phyloP scores from a whole-genome alignment of 768 basidiomycete genomes.

The Kwoniella sp. region DNA sequence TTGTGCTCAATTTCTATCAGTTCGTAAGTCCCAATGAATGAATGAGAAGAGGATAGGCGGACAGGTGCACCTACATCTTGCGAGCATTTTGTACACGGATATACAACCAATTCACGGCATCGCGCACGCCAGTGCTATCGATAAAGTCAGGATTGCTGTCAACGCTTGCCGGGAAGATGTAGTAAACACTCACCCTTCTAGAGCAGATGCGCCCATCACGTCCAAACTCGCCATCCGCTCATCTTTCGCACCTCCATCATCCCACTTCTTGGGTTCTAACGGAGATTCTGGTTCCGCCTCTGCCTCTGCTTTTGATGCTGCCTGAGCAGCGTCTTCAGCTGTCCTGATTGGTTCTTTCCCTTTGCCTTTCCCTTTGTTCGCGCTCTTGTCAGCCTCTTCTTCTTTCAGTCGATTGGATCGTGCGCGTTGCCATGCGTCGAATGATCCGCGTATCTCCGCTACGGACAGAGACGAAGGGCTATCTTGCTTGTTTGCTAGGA shows the following conservation, averaged over 20 bases:
- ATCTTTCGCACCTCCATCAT: slow-evolving; percentile 47
- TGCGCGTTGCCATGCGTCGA: slow-evolving; percentile 56
- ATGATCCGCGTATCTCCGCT: slow-evolving; percentile 78
- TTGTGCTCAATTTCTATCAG: too few species aligned
- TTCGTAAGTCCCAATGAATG: too few species aligned
- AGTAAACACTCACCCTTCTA: slow-evolving; percentile 73
- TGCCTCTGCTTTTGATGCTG: slow-evolving; percentile 60
- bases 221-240: slow-evolving; percentile 70
- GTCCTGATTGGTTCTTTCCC: slow-evolving; percentile 59
- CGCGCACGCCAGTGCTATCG: slow-evolving; percentile 79
- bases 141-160: too few species aligned
- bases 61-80: slow-evolving; percentile 53
- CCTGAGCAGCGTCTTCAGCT: slow-evolving; percentile 55
- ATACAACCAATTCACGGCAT: slow-evolving; percentile 92
- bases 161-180: neutral
- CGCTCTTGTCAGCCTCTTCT: slow-evolving; percentile 60
- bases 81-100: slow-evolving; percentile 88
- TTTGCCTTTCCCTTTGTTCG: slow-evolving; percentile 7
- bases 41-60: neutral
- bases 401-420: slow-evolving; percentile 41
- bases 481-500: slow-evolving; percentile 97
- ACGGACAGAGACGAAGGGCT: slow-evolving; percentile 75
- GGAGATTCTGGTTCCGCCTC: slow-evolving; percentile 4
- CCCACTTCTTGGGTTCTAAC: slow-evolving; percentile 18
- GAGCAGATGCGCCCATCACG: slow-evolving; percentile 84